phyloP scores from a whole-genome alignment of 331 rosid species.

The Cydonia oblonga region DNA sequence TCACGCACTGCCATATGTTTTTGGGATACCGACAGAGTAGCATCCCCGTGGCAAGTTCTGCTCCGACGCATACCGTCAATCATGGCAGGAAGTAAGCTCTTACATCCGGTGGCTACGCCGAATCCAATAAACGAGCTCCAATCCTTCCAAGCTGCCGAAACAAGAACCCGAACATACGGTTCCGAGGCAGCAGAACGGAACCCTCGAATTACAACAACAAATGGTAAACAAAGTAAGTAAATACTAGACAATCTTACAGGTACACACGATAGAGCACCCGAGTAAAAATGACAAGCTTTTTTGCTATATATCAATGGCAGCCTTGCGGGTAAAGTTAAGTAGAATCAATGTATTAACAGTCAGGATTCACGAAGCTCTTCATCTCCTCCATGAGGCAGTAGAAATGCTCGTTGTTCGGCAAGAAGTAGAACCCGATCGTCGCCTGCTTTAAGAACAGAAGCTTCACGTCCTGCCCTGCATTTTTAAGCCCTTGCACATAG shows the following conservation, averaged over 20 bases:
- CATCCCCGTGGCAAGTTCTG: background rate
- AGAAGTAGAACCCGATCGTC: slow-evolving; percentile 96
- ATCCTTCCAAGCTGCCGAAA: slow-evolving; percentile 18
- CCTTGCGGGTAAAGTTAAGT: slow-evolving; percentile 44
- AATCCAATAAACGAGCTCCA: slow-evolving; percentile 29
- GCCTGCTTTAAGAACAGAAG: slow-evolving; percentile 72
- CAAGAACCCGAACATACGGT: background rate
- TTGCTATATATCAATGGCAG: slow-evolving; percentile 52
- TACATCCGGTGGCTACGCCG: slow-evolving; percentile 27
- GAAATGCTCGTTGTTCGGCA: slow-evolving; percentile 86
- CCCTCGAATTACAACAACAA: slow-evolving; percentile 28
- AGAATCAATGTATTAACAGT: slow-evolving; percentile 40
- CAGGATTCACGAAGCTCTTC: slow-evolving; percentile 49
- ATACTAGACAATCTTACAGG: slow-evolving; percentile 46
- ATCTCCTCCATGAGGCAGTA: slow-evolving; percentile 76
- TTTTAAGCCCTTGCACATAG: slow-evolving; percentile 65
- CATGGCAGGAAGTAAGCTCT: slow-evolving; percentile 16
- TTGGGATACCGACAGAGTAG: background rate
- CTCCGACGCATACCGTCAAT: background rate
- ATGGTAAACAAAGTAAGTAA: slow-evolving; percentile 23
- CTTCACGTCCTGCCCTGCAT: slow-evolving; percentile 47
- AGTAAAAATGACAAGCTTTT: slow-evolving; percentile 49
- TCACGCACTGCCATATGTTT: background rate
- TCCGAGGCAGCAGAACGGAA: slow-evolving; percentile 22
- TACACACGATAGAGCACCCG: slow-evolving; percentile 42